Evolutionary conservation across 1,139 yeast genomes (phyloP).

Genomic region (Wickerhamomyces sp.): DNA sequence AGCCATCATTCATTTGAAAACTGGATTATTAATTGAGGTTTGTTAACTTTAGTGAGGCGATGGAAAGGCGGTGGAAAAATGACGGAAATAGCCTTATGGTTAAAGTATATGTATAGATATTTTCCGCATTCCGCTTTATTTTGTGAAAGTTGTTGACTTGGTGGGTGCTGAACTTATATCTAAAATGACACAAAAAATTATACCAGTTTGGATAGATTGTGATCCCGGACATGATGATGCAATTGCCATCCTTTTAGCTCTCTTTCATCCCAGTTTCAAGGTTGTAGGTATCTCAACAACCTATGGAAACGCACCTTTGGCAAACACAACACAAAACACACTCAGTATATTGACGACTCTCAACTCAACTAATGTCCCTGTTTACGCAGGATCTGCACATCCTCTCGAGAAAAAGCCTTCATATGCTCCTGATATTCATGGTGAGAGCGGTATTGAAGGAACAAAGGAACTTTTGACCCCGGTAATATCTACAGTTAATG

Average conservation of each 20-base stretch:
- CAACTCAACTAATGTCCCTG: constrained; percentile 48
- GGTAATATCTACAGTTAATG: constrained; percentile 29
- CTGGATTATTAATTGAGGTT: no score
- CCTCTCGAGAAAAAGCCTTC: constrained; percentile 51
- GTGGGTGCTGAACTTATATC: no score
- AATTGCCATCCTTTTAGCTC: constrained; percentile 63
- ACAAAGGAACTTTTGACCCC: constrained; percentile 54
- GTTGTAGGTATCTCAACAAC: constrained; percentile 77
- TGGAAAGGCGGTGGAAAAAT: no score
- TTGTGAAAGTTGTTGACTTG: no score
- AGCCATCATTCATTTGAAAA: no score
- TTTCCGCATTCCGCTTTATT: no score
- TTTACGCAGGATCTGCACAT: constrained; percentile 57
- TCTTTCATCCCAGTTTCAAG: constrained; percentile 53
- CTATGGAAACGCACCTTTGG: constrained; percentile 72
- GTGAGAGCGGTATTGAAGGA: constrained; percentile 73
- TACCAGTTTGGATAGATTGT: constrained; percentile 75
- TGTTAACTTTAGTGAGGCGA: no score
- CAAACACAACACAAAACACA: constrained; percentile 66
- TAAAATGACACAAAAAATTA: constrained; percentile 3
- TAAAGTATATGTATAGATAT: no score
- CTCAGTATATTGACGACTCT: constrained; percentile 58
- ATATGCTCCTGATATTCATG: constrained; percentile 67
- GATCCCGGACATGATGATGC: constrained; percentile 94
- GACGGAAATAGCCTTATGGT: no score